Evolutionary conservation across 23 red algal species (phyloP).

Genomic region (Pyropia haitanensis): DNA sequence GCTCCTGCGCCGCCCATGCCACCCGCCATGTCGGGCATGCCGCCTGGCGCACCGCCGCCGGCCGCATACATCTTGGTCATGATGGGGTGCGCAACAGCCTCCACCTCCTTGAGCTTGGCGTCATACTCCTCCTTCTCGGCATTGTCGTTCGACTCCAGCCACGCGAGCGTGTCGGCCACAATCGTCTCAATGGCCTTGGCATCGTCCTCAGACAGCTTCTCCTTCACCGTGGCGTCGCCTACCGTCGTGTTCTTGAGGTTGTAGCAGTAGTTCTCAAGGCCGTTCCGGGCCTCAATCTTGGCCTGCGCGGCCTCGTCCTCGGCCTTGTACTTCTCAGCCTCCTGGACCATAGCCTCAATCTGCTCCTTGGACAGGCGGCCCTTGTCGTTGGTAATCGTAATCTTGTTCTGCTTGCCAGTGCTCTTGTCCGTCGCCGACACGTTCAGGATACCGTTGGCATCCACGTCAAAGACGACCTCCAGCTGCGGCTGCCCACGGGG

Average conservation of each 20-base stretch:
- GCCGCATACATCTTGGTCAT: slow-evolving; percentile 95
- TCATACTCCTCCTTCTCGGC: slow-evolving; percentile 89
- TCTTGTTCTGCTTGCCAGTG: slow-evolving; percentile 92
- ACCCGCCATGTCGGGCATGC: slow-evolving; percentile 47
- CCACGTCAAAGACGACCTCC: slow-evolving; percentile 98
- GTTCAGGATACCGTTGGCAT: slow-evolving; percentile 99
- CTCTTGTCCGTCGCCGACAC: slow-evolving; percentile 95
- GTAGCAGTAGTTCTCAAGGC: slow-evolving; percentile 91
- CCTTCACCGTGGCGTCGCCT: slow-evolving; percentile 78
- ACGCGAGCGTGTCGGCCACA: slow-evolving; percentile 73
- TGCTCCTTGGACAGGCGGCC: slow-evolving; percentile 89
- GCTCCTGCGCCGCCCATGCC: slow-evolving; percentile 49
- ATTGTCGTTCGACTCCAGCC: slow-evolving; percentile 84
- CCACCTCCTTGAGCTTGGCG: slow-evolving; percentile 83
- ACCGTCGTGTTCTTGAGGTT: slow-evolving; percentile 54
- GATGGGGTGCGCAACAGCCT: slow-evolving; percentile 81
- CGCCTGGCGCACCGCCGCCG: slow-evolving; percentile 55
- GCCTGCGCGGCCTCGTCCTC: slow-evolving; percentile 80
- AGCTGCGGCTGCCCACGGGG: slow-evolving; percentile 97
- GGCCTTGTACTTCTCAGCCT: slow-evolving; percentile 96
- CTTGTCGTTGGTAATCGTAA: slow-evolving; percentile 98
- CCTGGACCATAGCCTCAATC: slow-evolving; percentile 97
- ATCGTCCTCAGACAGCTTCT: slow-evolving; percentile 78
- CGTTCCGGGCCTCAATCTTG: slow-evolving; percentile 80
- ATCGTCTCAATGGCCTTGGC: slow-evolving; percentile 73